Base-by-base conservation (phyloP, 2,329 filamentous ascomycete genomes). In the Dactylonectria estremocensis region DNA sequence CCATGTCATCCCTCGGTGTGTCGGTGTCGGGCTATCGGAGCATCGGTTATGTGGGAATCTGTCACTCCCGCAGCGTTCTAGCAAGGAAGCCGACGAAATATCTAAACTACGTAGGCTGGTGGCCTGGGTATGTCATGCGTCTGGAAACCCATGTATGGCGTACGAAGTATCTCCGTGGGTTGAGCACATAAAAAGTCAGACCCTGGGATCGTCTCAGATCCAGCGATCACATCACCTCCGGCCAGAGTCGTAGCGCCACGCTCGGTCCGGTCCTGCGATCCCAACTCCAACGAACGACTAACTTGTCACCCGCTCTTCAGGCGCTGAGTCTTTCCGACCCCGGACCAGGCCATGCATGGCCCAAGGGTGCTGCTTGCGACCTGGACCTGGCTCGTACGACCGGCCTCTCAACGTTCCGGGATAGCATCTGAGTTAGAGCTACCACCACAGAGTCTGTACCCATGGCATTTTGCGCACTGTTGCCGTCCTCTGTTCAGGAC, bases 321-420 rank as follows among this genome's bases (percentile, higher is more conserved):
- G 33, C 37, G 45, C 11, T 22, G 46, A 28, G 24, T 20, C 24
- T 59, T 52, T 60, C 55, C 14, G 58, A 56, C 53, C 22, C 49
- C 40, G 46, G 18, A 58, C 48, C 48, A 11, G n/a, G n/a, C n/a
- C n/a, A 43, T 16, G 3, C 33, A 31, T 54, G 50, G 40, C 28
- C 37, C 58, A 66, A 56, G 46, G 35, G 31, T 48, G 45, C 48
- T 24, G 52, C 64, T 61, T 33, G 56, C 4, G 31, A n/a, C 28
- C 37, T n/a, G 6, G 35, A 22, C 57, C 35, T 53, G 62, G 49
- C 56, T 67, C 64, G 49, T 72, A 72, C 52, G 70, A 73, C 54
- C 72, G 73, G 73, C 54, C 49, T 46, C 50, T 61, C 46, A 69
- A 22, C 67, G 52, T 67, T 55, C 65, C 60, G 65, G 45, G 50